These are phyloP conservation scores for Epicoccum sorghinum DNA, from an alignment of 2,329 filamentous ascomycete genomes.

Conservation along the genomic window DNA sequence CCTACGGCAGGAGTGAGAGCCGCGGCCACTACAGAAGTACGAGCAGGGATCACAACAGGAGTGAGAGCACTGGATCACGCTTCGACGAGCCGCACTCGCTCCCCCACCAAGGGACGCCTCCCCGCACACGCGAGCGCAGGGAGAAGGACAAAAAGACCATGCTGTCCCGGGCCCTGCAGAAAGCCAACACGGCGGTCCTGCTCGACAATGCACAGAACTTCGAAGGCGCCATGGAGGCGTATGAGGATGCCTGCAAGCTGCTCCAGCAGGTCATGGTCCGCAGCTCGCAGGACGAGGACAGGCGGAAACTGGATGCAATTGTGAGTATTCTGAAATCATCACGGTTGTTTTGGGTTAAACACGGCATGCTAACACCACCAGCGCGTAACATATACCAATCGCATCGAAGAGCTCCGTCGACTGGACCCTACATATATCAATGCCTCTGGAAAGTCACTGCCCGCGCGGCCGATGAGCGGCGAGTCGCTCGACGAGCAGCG, in stretches of 20 bases:
- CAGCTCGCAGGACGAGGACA: slow-evolving; percentile 84
- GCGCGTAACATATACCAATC: slow-evolving; percentile 87
- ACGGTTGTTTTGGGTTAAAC: not conserved
- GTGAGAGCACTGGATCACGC: slow-evolving; percentile 41
- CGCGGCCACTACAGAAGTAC: slow-evolving; percentile 26
- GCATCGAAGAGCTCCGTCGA: slow-evolving; percentile 84
- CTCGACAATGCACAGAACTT: slow-evolving; percentile 97
- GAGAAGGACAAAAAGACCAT: slow-evolving; percentile 79
- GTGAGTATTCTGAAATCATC: slow-evolving; percentile 60
- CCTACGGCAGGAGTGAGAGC: slow-evolving; percentile 32
- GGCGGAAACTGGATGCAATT: slow-evolving; percentile 89
- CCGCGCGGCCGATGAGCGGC: slow-evolving; percentile 70
- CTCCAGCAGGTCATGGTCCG: slow-evolving; percentile 86
- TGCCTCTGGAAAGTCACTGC: slow-evolving; percentile 73
- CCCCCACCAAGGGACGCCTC: slow-evolving; percentile 37
- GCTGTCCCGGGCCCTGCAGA: slow-evolving; percentile 93
- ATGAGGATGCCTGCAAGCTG: slow-evolving; percentile 86
- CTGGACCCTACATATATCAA: slow-evolving; percentile 64
- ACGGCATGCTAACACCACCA: slow-evolving; percentile 46
- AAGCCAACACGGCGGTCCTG: slow-evolving; percentile 93
- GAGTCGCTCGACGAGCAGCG: slow-evolving; percentile 54
- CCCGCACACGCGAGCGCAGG: slow-evolving; percentile 50
- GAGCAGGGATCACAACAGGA: slow-evolving; percentile 33
- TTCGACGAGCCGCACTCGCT: slow-evolving; percentile 34
- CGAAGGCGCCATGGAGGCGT: slow-evolving; percentile 87